A percentile compares a stretch with the other conserved stretches of the same genome.
Conservation (phyloP, 2,329 filamentous ascomycete species). For the Diaporthe longicolla region DNA sequence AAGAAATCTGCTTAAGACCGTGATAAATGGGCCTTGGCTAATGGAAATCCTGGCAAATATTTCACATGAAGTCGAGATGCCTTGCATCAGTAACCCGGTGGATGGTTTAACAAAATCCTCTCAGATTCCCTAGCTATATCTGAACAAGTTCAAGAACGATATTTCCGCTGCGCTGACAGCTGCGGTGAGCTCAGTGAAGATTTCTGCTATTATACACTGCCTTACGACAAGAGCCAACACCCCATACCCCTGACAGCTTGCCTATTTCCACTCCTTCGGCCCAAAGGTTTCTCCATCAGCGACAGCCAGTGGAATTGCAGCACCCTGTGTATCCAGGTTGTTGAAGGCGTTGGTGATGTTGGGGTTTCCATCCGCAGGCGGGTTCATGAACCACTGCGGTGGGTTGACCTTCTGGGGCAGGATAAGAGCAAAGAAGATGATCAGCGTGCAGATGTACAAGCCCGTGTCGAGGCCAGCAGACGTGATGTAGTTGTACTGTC, state of each 20-base stretch:
- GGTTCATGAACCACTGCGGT: slow-evolving; percentile 44
- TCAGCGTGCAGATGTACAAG: slow-evolving; percentile 66
- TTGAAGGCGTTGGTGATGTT: slow-evolving; percentile 45
- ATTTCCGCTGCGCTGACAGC: too few species aligned
- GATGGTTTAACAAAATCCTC: background rate
- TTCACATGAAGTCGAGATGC: background rate
- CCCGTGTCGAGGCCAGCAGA: slow-evolving; percentile 67
- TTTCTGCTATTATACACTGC: background rate
- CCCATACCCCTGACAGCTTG: slow-evolving; percentile 1
- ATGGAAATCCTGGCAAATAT: background rate
- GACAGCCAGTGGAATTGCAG: slow-evolving; percentile 43
- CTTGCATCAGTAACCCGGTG: too few species aligned
- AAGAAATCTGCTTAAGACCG: slow-evolving; percentile 15
- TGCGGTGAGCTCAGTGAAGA: background rate
- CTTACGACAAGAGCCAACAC: background rate
- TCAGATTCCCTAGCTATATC: background rate
- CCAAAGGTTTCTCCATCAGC: slow-evolving; percentile 58
- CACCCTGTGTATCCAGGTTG: slow-evolving; percentile 33
- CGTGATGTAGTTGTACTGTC: slow-evolving; percentile 68
- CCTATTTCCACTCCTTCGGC: slow-evolving; percentile 49
- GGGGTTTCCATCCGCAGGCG: slow-evolving; percentile 57
- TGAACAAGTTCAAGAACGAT: background rate
- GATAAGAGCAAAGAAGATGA: slow-evolving; percentile 53
- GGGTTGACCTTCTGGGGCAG: slow-evolving; percentile 41
- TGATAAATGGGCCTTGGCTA: background rate